Evolutionary conservation across 148 eudicot genomes (phyloP), one percentile per base, ranked within the genome.

Genomic region (Cornus suecica): DNA sequence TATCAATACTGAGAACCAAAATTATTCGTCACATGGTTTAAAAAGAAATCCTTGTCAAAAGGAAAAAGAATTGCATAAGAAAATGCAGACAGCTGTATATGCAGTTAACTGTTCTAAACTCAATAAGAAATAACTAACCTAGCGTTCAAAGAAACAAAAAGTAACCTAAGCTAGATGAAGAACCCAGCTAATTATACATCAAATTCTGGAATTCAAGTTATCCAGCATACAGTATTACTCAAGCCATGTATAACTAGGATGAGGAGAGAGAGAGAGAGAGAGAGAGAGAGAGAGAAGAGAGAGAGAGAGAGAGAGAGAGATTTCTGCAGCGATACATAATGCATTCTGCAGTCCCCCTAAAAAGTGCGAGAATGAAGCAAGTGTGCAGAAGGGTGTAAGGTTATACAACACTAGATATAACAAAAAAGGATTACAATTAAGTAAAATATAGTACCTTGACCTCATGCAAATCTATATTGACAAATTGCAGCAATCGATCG

Each of bases 401-500:
- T 56, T 29, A 18, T 13, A 58, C 2, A 13, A 58, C 13, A 13
- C n/a, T 23, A 32, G 16, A 34, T 5, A 24, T 61, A 27, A 23
- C 67, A 72, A 29, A 63, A 2, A 37, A 16, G n/a, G n/a, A 63
- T 14, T 48, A 41, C 61, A 75, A 20, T 37, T 42, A 41, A 34
- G 66, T 15, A 22, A 54, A n/a, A 54, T 52, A 30, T 10, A 31
- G 78, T 92, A 94, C 99, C 99, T 95, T 95, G 73, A 95, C 99
- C 70, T 95, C 97, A 54, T 86, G 99, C 83, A 95, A 83, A 83
- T 95, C 99, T 76, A 92, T 81, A 83, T 92, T 92, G 81, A 91
- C 97, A 80, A 95, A 92, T 76, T 95, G 97, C 76, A 87, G 88
- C 80, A 95, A 76, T 75, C 94, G 83, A 72, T 92, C 99, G 87